phyloP scores from a whole-genome alignment of 768 basidiomycete species.

The Russula foetens region DNA sequence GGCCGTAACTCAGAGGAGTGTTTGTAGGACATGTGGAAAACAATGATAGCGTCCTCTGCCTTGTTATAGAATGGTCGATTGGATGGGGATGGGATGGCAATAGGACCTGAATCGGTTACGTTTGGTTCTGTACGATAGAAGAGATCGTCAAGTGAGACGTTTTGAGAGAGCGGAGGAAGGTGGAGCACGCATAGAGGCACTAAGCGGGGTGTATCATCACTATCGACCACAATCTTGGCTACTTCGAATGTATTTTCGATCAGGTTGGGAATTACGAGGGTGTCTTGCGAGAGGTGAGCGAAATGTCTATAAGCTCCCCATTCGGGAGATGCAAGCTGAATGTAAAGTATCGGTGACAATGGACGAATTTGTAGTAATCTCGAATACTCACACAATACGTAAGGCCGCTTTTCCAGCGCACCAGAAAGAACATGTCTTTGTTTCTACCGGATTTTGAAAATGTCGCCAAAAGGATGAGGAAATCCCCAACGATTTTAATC shows the following conservation, averaged over 20 bases:
- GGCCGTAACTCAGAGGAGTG: conserved; percentile 10
- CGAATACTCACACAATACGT: conserved; percentile 19
- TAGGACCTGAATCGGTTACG: conserved; percentile 4
- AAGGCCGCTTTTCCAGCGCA: conserved; percentile 26
- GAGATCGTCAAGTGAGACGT: conserved; percentile 19
- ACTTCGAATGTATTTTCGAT: conserved; percentile 21
- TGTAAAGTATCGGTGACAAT: not conserved
- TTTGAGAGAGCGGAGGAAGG: conserved; percentile 18
- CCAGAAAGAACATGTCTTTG: conserved; percentile 19
- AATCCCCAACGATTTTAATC: conserved; percentile 18
- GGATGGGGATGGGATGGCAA: not conserved
- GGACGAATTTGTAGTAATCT: too few species aligned
- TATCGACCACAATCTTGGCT: conserved; percentile 2
- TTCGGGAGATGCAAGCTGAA: conserved; percentile 12
- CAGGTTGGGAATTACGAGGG: conserved; percentile 24
- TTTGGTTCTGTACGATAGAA: conserved; percentile 27
- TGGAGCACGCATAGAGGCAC: conserved; percentile 17
- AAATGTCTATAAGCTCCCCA: conserved; percentile 22
- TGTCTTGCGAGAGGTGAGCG: conserved; percentile 23
- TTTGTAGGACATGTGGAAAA: conserved; percentile 21
- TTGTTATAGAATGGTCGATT: conserved; percentile 22
- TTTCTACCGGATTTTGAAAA: conserved; percentile 2
- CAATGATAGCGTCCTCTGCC: conserved; percentile 22
- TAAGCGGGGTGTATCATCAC: conserved; percentile 1
- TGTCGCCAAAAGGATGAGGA: conserved; percentile 11